Evolutionary conservation across 495 filamentous ascomycete species (phyloP), one percentile per base, ranked within the genome.

Genomic region (Aspergillus panamensis): DNA sequence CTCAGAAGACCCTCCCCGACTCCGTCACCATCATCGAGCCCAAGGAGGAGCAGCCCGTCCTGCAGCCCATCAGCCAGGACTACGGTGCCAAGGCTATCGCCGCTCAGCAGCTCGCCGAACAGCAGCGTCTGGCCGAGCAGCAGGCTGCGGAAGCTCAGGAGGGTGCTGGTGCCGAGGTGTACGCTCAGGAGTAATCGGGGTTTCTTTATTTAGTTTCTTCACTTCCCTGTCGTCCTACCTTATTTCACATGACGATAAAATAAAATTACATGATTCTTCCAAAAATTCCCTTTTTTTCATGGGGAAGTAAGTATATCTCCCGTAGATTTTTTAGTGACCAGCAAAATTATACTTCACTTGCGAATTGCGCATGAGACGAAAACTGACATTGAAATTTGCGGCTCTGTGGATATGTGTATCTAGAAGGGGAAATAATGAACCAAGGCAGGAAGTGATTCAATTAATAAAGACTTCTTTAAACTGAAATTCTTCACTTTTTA

Each of bases 1-100:
- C 93, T 61, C 87, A 90, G 78, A 97, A 97, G 84, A 87, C 92
- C 64, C 87, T 98, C 57, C 94, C 94, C 63, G 94, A 98, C 79
- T 89, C 91, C 73, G 94, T 98, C 74, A 97, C 92, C 71, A 91
- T 98, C 81, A 96, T 97, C 78, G 95, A 97, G 85, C 94, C 94
- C 78, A 98, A 98, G 88, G 94, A 97, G 79, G 94, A 98, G 84
- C 83, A 89, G 65, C 86, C 87, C 69, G 87, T 96, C 60, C 85
- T 95, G 62, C 90, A 96, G 78, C 94, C 94, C 68, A 88, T 90
- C 78, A 89, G 85, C 79, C 91, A 96, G 80, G 94, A 98, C 80
- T 97, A 98, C 79, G 95, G 95, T 74, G 91, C 93, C 60, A 97
- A 97, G 86, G 92, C 91, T 58, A 76, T 92, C 40, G 88, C 90